These are phyloP conservation scores for Amylocystis lapponica DNA, from an alignment of 768 basidiomycete species.

Conservation along the genomic window DNA sequence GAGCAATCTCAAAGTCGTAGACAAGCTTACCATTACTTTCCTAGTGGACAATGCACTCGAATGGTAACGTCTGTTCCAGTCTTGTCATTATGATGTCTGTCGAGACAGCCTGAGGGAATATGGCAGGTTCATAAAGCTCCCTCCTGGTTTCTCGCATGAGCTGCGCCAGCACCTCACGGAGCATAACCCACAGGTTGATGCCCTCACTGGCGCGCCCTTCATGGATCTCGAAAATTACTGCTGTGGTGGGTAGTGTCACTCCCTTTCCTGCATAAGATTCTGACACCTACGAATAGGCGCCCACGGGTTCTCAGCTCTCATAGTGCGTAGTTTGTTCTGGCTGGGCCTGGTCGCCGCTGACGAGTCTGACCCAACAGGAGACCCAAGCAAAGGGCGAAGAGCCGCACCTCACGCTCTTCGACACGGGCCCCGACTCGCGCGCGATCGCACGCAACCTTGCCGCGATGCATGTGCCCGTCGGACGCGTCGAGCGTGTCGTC, in stretches of 20 bases:
- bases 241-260: constrained; percentile 45
- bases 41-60: constrained; percentile 76
- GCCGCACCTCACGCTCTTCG: constrained; percentile 63
- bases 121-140: constrained; percentile 71
- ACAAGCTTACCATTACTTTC: constrained; percentile 48
- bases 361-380: constrained; percentile 40
- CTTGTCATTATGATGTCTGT: background rate
- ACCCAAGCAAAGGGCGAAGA: constrained; percentile 43
- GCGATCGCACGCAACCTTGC: constrained; percentile 69
- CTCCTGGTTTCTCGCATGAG: constrained; percentile 75
- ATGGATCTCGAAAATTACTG: constrained; percentile 70
- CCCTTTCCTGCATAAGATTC: background rate
- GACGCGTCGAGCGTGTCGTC: constrained; percentile 54
- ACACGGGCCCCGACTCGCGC: constrained; percentile 75
- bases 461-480: constrained; percentile 51
- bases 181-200: constrained; percentile 36
- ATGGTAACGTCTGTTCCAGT: constrained; percentile 42
- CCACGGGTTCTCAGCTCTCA: constrained; percentile 78
- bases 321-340: constrained; percentile 40
- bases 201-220: constrained; percentile 50
- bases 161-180: constrained; percentile 54
- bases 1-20: constrained; percentile 24
- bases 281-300: constrained; percentile 44
- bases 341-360: too few species aligned
- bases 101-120: background rate